phyloP scores from a whole-genome alignment of 306 rosid genomes.

The Alnus glutinosa region DNA sequence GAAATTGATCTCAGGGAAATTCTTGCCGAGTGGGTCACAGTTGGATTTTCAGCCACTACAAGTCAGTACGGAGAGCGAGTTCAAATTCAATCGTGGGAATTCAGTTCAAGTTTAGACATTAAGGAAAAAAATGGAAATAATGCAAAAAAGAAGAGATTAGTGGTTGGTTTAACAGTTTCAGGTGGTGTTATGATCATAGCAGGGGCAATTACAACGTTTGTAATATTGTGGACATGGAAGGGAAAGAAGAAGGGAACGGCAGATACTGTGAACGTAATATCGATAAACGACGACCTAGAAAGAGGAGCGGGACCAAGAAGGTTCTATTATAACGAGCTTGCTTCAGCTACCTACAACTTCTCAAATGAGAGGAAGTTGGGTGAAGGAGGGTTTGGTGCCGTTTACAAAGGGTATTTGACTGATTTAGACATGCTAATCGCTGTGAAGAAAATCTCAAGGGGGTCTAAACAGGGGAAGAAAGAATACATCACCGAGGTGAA shows the following conservation, averaged over 20 bases:
- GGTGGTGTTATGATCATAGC: neutral
- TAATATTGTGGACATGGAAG: no score
- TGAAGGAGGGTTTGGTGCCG: constrained; percentile 58
- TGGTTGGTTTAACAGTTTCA: neutral
- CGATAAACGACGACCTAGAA: no score
- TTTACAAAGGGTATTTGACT: constrained; percentile 40
- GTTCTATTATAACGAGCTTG: no score
- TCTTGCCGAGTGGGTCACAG: neutral
- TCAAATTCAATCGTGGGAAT: constrained; percentile 32
- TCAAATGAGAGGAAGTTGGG: constrained; percentile 39
- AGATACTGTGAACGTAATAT: no score
- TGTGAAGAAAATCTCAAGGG: constrained; percentile 40
- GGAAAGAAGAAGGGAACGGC: no score
- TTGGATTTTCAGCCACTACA: no score
- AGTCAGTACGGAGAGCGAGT: no score
- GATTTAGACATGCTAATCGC: constrained; percentile 30
- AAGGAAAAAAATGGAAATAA: neutral
- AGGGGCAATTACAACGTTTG: neutral
- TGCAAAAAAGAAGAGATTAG: neutral
- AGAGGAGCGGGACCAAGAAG: no score
- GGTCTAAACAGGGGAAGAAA: constrained; percentile 34
- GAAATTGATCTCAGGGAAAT: no score
- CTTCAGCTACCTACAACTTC: constrained; percentile 42
- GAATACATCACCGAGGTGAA: constrained; percentile 40
- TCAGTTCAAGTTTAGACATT: constrained; percentile 6